Evolutionary conservation across 2,329 filamentous ascomycete genomes (phyloP).

Genomic region (Ceratocystis papillata): DNA sequence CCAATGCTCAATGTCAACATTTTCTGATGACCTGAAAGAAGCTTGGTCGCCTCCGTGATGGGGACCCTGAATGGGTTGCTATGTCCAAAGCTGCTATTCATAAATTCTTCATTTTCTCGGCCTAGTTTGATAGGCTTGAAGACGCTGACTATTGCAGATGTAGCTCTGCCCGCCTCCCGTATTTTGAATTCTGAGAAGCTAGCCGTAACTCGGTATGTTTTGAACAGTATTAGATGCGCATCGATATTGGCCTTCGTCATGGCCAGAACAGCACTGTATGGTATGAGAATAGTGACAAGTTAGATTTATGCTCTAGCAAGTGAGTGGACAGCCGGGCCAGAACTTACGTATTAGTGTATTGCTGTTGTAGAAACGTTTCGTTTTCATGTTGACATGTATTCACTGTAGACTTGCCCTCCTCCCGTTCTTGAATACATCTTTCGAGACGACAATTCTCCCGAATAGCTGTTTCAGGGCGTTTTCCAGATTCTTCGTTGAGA

Average conservation of each 20-base stretch:
- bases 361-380: background rate
- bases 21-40: conserved; percentile 23
- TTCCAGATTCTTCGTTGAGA: too few species aligned
- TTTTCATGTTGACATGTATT: background rate
- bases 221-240: conserved; percentile 27
- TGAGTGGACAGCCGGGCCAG: too few species aligned
- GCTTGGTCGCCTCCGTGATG: conserved; percentile 29
- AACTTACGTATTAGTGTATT: background rate
- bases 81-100: conserved; percentile 30
- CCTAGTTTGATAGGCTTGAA: conserved; percentile 30
- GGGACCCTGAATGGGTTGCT: conserved; percentile 31
- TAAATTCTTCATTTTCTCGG: conserved; percentile 28
- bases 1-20: conserved; percentile 27
- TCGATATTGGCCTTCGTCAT: background rate
- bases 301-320: background rate
- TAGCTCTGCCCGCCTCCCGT: conserved; percentile 30
- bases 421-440: background rate
- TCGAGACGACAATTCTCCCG: too few species aligned
- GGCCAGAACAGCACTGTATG: background rate
- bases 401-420: background rate
- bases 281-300: background rate
- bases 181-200: conserved; percentile 27
- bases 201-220: conserved; percentile 27
- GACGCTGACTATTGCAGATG: conserved; percentile 29
- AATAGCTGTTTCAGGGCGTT: too few species aligned